phyloP scores from a whole-genome alignment of 2,329 filamentous ascomycete genomes.

The Beauveria scarabaeidicola region DNA sequence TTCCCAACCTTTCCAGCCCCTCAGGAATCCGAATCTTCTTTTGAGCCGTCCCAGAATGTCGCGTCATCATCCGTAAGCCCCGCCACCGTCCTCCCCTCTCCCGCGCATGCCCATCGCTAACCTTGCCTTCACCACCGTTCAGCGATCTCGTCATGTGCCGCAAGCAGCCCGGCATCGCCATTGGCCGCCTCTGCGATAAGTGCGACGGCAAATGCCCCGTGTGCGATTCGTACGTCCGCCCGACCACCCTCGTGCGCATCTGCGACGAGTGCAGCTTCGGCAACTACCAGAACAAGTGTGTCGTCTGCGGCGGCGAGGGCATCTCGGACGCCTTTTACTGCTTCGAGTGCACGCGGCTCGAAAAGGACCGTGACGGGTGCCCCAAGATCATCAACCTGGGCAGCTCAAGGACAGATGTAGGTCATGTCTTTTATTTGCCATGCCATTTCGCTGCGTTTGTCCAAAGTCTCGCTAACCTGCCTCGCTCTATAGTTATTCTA shows the following conservation, averaged over 20 bases:
- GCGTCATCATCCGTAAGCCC: slow-evolving; percentile 78
- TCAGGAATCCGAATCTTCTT: neutral
- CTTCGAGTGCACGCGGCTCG: slow-evolving; percentile 93
- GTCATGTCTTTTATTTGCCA: slow-evolving; percentile 19
- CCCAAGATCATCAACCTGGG: slow-evolving; percentile 99
- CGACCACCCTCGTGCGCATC: slow-evolving; percentile 93
- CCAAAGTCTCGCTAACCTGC: slow-evolving; percentile 1
- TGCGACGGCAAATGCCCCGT: slow-evolving; percentile 99
- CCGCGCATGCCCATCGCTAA: neutral
- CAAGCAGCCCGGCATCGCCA: slow-evolving; percentile 94
- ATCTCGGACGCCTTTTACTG: slow-evolving; percentile 99
- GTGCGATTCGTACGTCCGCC: slow-evolving; percentile 97
- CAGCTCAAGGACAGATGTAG: slow-evolving; percentile 85
- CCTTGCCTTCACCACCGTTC: slow-evolving; percentile 9
- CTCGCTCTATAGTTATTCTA: slow-evolving; percentile 44
- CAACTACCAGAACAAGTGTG: slow-evolving; percentile 99
- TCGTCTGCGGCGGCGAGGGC: slow-evolving; percentile 95
- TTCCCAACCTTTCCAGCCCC: neutral
- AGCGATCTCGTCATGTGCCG: slow-evolving; percentile 99
- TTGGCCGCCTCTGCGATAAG: slow-evolving; percentile 98
- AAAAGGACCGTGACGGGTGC: slow-evolving; percentile 95
- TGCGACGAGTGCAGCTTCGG: slow-evolving; percentile 99
- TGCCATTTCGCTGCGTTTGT: neutral
- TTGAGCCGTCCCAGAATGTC: slow-evolving; percentile 53
- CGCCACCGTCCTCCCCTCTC: neutral